Evolutionary conservation across 257 asterid genomes (phyloP).

Genomic region (Solanum corneliomulleri): DNA sequence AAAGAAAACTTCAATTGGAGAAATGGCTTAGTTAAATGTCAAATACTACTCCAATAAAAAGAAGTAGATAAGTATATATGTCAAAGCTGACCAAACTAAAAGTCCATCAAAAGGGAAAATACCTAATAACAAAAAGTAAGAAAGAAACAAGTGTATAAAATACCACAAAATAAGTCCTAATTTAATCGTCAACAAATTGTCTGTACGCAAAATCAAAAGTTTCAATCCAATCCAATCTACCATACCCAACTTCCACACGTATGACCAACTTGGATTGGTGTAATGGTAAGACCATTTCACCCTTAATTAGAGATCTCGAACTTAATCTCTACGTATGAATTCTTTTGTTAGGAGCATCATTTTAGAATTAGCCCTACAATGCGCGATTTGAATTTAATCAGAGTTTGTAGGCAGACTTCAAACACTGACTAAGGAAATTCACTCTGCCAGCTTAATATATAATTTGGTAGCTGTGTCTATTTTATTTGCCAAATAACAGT

Average conservation of each 20-base stretch:
- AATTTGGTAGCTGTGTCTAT: neutral
- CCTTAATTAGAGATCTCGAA: neutral
- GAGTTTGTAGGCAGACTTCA: fast-evolving
- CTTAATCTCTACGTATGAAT: fast-evolving
- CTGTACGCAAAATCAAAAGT: neutral
- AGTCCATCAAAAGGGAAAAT: neutral
- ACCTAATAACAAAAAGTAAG: neutral
- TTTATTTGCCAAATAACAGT: neutral
- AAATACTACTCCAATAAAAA: neutral
- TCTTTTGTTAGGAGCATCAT: neutral
- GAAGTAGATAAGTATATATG: neutral
- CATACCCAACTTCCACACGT: neutral
- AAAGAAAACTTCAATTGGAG: neutral
- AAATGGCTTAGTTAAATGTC: neutral
- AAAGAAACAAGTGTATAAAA: neutral
- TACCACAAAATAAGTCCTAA: neutral
- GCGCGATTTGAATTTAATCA: fast-evolving
- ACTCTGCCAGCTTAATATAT: neutral
- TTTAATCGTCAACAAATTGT: neutral
- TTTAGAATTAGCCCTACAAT: neutral
- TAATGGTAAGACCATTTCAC: fast-evolving
- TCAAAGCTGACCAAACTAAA: neutral
- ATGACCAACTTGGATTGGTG: neutral
- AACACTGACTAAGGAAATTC: neutral
- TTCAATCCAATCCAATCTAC: neutral